phyloP scores from a whole-genome alignment of 164 flowering plant genomes.

The Vitis vinifera region ASM3070453v1 NC_081823.1:8642501-8643000 shows the following conservation, averaged over 20 bases:
- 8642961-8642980: neutral
- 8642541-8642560: no score
- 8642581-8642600: no score
- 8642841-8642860: slow-evolving; percentile 68
- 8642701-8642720: slow-evolving; percentile 57
- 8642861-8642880: slow-evolving; percentile 53
- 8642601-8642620: no score
- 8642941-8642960: neutral
- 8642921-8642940: slow-evolving; percentile 57
- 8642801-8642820: slow-evolving; percentile 60
- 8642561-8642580: no score
- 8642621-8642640: no score
- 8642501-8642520: no score
- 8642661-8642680: slow-evolving; percentile 21
- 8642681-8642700: slow-evolving; percentile 70
- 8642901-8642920: slow-evolving; percentile 63
- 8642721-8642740: slow-evolving; percentile 52
- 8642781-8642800: slow-evolving; percentile 57
- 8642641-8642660: neutral
- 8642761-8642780: slow-evolving; percentile 27
- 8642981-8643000: no score
- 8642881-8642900: slow-evolving; percentile 52
- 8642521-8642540: no score
- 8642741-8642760: slow-evolving; percentile 41
- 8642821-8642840: slow-evolving; percentile 54